Base-by-base conservation (phyloP, 2,329 filamentous ascomycete genomes). In the Pseudogymnoascus sp. region DNA sequence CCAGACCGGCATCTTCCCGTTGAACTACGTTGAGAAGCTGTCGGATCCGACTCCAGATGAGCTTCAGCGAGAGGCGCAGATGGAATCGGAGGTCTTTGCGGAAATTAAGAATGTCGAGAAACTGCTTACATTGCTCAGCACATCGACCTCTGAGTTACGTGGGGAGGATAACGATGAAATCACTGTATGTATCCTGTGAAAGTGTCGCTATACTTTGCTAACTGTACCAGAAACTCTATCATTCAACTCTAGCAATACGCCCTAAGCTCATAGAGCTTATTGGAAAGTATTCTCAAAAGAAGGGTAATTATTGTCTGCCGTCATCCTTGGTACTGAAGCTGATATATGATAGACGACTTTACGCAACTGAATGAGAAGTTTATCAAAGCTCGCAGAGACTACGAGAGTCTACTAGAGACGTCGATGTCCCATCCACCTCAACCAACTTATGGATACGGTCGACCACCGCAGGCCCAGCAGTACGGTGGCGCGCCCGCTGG, bases 291-390 rank as follows among this genome's bases (percentile, higher is more conserved):
- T 98, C 95, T 8, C 95, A 99, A 75, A 98, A 96, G 84, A 99
- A 99, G 78, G 93, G 92, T 93, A 78, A 69, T 74, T 64, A 28
- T 8, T 28, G 37, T 3, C 12, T 14, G 12, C 16, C 1, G 1
- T 14, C 11, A 22, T 53, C 8, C 5, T 31, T 8, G 61, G 6
- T 59, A 41, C 28, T 63, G 71, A 63, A 61, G 37, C 65, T 68
- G 22, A 67, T 59, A 41, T 37, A 1, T 50, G n/a, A 24, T 68
- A 96, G 95, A 99, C 76, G 95, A 99, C 75, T 98, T 99, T 73
- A 97, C 95, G 2, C 93, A 98, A 74, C 81, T 99, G 66, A 99
- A 99, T 72, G 95, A 99, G 76, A 98, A 98, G 78, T 99, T 99
- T 76, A 98, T 99, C 81, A 99, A 99, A 77, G 95, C 95, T 53